Evolutionary conservation across 768 basidiomycete species (phyloP).

Genomic region (Podaxis mareebaensis): DNA sequence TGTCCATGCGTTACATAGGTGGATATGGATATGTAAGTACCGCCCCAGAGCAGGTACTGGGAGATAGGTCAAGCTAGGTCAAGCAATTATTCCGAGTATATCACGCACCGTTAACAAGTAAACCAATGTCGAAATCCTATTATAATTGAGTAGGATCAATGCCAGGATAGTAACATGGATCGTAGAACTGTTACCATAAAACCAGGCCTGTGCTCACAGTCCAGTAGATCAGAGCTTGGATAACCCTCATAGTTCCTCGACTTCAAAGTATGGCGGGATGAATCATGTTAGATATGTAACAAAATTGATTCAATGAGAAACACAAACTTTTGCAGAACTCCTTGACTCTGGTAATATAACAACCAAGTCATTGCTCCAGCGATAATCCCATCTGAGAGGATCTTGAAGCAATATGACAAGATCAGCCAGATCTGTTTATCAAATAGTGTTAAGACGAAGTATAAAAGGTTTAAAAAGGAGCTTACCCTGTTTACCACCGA

Average conservation of each 20-base stretch:
- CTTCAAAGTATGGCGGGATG: neutral
- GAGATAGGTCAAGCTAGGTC: neutral
- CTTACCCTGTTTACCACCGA: neutral
- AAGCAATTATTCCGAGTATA: neutral
- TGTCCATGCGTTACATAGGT: neutral
- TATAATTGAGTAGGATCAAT: neutral
- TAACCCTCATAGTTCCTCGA: neutral
- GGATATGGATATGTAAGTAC: neutral
- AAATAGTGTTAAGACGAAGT: too few relatives aligned
- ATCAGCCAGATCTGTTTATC: conserved; percentile 4
- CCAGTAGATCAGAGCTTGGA: neutral
- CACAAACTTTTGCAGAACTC: neutral
- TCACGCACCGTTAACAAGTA: neutral
- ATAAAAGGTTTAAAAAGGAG: neutral
- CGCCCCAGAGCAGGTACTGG: neutral
- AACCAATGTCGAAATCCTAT: neutral
- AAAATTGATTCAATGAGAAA: too few relatives aligned
- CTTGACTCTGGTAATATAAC: neutral
- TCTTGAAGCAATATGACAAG: conserved; percentile 1
- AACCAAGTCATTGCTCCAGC: conserved; percentile 5
- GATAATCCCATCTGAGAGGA: conserved; percentile 9
- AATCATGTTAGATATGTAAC: neutral
- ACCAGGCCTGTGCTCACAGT: neutral
- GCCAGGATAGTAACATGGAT: neutral
- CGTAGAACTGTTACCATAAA: neutral